Percentiles rank a stretch among this genome's conserved stretches.
Evolutionary conservation across 305 asterid species (phyloP).

Genomic region (Withania somnifera): DNA sequence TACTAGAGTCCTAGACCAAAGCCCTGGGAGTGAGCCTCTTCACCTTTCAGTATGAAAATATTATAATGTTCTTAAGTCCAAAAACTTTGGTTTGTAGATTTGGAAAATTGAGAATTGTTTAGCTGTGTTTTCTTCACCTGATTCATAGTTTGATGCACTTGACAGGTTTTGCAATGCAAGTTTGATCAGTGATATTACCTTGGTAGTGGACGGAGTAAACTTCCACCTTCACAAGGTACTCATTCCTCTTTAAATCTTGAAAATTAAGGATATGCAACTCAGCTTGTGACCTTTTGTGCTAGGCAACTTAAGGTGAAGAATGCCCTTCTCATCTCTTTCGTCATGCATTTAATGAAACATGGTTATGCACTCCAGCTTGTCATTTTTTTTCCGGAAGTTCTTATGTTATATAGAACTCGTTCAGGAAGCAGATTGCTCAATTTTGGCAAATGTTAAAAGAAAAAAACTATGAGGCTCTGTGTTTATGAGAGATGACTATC

Average conservation of each 20-base stretch:
- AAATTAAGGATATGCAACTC: background rate
- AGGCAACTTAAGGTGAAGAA: background rate
- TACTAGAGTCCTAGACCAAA: no score
- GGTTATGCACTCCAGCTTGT: background rate
- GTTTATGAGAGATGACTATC: background rate
- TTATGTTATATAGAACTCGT: background rate
- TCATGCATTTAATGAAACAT: background rate
- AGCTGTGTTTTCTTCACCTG: constrained; percentile 1
- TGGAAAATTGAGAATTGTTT: background rate
- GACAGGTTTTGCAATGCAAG: constrained; percentile 72
- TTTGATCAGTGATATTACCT: constrained; percentile 64
- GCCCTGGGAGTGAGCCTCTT: no score
- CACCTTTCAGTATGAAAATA: background rate
- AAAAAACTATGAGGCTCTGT: background rate
- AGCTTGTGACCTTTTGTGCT: background rate
- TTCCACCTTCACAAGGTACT: constrained; percentile 95
- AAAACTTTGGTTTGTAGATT: background rate
- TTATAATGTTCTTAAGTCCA: background rate
- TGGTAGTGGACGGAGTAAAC: constrained; percentile 53
- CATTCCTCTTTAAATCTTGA: constrained; percentile 1
- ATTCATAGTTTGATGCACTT: constrained; percentile 13
- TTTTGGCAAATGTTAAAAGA: background rate
- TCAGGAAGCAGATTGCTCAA: background rate
- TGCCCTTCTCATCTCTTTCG: background rate
- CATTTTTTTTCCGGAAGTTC: background rate